Conservation (phyloP, 192 early-diverging fungal genomes). For the Gaertneriomyces semiglobifer region DNA sequence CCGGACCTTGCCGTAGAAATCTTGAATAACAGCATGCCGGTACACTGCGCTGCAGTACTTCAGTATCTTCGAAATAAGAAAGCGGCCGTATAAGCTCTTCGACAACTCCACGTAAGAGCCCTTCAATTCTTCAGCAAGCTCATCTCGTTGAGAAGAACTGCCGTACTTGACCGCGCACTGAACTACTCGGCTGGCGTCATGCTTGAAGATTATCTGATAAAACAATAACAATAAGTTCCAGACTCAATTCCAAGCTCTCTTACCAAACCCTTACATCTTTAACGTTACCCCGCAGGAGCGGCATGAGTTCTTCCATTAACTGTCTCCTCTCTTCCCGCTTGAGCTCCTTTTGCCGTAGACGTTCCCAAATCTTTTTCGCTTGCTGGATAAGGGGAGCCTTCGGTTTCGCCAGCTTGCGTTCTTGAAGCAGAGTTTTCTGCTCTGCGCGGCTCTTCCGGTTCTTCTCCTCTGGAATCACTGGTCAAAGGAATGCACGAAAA, state of each 20-base stretch:
- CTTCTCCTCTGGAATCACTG: conserved; percentile 22
- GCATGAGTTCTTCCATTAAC: conserved; percentile 81
- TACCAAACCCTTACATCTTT: conserved; percentile 44
- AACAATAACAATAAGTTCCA: not conserved
- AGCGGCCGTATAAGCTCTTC: conserved; percentile 79
- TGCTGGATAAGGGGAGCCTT: conserved; percentile 65
- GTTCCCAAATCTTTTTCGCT: conserved; percentile 84
- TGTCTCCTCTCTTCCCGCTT: conserved; percentile 55
- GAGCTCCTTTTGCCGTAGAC: conserved; percentile 69
- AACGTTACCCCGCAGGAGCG: conserved; percentile 71
- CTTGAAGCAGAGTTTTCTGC: conserved; percentile 40
- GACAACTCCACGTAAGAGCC: conserved; percentile 73
- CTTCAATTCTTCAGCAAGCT: conserved; percentile 76
- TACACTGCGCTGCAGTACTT: conserved; percentile 73
- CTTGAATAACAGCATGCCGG: conserved; percentile 66
- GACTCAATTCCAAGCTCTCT: too few relatives aligned
- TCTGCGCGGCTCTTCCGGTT: conserved; percentile 32
- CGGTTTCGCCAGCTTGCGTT: conserved; percentile 65
- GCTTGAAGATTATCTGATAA: conserved; percentile 77
- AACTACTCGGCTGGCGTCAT: conserved; percentile 90
- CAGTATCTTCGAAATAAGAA: conserved; percentile 81
- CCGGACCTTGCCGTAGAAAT: conserved; percentile 78
- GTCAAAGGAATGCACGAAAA: not conserved
- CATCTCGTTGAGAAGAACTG: conserved; percentile 64
- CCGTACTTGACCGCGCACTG: conserved; percentile 93